Conservation (phyloP, 257 asterid genomes). For the Nicotiana tomentosiformis region DNA sequence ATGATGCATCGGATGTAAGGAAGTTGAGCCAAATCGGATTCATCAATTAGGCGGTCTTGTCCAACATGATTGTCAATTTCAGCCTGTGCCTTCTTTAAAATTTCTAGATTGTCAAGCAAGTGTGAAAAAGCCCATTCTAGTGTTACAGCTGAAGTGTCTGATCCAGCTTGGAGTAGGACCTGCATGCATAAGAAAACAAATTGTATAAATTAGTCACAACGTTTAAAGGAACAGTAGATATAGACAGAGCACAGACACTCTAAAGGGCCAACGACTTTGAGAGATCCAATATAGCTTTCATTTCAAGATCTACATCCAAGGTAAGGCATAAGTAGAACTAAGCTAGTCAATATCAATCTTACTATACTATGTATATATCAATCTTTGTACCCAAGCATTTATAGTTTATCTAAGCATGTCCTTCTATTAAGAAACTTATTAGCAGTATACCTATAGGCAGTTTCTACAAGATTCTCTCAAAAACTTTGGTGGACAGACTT, state of each 20-base stretch:
- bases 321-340: not conserved
- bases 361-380: not conserved
- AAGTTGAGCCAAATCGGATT: conserved; percentile 30
- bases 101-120: conserved; percentile 17
- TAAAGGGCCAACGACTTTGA: not conserved
- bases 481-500: no score
- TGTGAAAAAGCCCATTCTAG: conserved; percentile 32
- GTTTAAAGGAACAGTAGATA: not conserved
- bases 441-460: not conserved
- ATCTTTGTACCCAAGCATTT: not conserved
- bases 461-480: no score
- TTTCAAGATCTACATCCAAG: not conserved
- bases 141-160: conserved; percentile 26
- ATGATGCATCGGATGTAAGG: conserved; percentile 49
- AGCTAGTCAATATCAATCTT: not conserved
- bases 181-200: conserved; percentile 1
- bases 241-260: not conserved
- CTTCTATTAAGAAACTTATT: not conserved
- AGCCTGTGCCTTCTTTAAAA: conserved; percentile 23
- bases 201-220: not conserved
- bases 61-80: conserved; percentile 27
- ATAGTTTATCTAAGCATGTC: not conserved
- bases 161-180: conserved; percentile 37
- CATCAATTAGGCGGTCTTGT: conserved; percentile 14
- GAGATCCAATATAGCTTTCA: not conserved